Evolutionary conservation across 805 yeast species (phyloP).

Genomic region (Metschnikowia picachoensis): DNA sequence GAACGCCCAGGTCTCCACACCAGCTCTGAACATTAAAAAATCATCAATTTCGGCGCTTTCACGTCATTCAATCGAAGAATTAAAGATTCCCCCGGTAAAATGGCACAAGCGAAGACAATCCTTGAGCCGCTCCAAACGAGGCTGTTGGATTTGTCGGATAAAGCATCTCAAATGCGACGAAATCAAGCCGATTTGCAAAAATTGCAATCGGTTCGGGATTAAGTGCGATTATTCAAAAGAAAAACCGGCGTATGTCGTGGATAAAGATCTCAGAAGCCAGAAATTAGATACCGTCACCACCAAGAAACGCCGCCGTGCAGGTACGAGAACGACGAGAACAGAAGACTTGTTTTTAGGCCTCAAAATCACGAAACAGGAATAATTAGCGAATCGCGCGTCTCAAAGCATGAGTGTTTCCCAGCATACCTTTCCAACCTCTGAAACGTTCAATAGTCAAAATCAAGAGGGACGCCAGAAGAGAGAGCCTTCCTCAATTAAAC

Average conservation of each 20-base stretch:
- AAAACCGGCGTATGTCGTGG: conserved; percentile 38
- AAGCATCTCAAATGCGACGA: conserved; percentile 45
- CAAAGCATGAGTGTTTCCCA: too few relatives aligned
- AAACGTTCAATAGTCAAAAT: too few relatives aligned
- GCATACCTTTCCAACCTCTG: too few relatives aligned
- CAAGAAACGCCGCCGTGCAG: conserved; percentile 12
- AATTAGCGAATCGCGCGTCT: too few relatives aligned
- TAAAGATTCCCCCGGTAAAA: conserved; percentile 12
- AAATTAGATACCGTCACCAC: conserved; percentile 29
- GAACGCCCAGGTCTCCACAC: too few relatives aligned
- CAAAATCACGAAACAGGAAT: not conserved
- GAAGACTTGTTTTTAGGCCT: not conserved
- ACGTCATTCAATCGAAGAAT: too few relatives aligned
- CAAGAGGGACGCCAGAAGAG: too few relatives aligned
- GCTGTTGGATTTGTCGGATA: conserved; percentile 46
- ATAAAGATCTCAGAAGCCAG: conserved; percentile 30
- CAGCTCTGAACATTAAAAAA: too few relatives aligned
- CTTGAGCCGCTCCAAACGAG: conserved; percentile 39
- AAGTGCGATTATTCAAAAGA: conserved; percentile 38
- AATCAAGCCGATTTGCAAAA: conserved; percentile 32
- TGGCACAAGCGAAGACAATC: conserved; percentile 38
- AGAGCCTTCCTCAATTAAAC: too few relatives aligned
- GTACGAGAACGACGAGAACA: not conserved
- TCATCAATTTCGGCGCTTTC: too few relatives aligned
- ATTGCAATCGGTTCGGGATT: conserved; percentile 39